Evolutionary conservation across 805 yeast genomes (phyloP), one percentile per base, ranked within the genome.

Genomic region (Tetrapisispora namnaoensis): DNA sequence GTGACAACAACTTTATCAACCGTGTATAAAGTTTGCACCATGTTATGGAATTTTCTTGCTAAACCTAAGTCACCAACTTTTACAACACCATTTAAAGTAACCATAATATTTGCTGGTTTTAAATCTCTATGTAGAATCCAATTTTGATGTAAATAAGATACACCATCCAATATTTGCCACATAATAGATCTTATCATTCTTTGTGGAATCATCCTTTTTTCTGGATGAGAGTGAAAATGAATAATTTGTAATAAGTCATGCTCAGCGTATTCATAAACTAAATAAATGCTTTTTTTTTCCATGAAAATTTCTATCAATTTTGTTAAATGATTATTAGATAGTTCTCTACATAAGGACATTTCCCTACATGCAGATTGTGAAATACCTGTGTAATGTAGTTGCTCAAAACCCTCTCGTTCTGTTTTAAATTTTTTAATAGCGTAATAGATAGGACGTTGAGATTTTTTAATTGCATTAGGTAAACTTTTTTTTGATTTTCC

Each of bases 51-150:
- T 58, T 85, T 79, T 51, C 98, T 74, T 0, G 96, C 96, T 35
- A 90, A 71, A 1, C 98, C 98, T 56, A 90, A 73, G 69, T 91
- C 99, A 21, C 98, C 99, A 52, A 91, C 90, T 65, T 93, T 93
- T 18, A 91, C 93, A n/a, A 81, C 79, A 0, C 99, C 99, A 50
- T 77, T 79, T 9, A 82, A 75, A 0, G 96, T 80, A 0, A 91
- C 95, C 98, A 91, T 93, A 55, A 93, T 91, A 67, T 91, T 91
- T 2, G 99, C 99, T 1, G 99, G 99, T 60, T 93, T 93, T 54
- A 93, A 74, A 67, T 93, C 99, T 53, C 99, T 75, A 67, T 93
- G 99, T 45, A 93, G 71, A 2, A 93, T 82, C 98, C 99, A 93
- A 66, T 93, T 91, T 65, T 89, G 91, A 66, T 93, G 99, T 40